These are phyloP conservation scores for Rhododendron kiyosumense DNA, from an alignment of 148 eudicot genomes.

Conservation along the genomic window DNA sequence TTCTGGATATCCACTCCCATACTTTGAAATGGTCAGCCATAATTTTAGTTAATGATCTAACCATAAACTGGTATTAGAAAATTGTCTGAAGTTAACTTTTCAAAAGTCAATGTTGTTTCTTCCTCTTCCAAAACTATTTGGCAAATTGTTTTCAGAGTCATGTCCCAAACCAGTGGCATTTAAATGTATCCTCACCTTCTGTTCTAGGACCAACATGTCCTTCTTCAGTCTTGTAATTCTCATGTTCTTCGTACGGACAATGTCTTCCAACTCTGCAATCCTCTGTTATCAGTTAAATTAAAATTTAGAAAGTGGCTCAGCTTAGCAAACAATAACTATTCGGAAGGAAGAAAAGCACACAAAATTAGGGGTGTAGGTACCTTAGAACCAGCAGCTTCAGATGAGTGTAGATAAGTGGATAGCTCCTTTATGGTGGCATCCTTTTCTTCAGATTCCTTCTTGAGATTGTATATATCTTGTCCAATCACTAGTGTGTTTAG, in stretches of 20 bases:
- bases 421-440: constrained; percentile 66
- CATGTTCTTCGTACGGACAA: constrained; percentile 68
- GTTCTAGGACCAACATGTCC: constrained; percentile 68
- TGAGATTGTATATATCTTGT: constrained; percentile 55
- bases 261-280: constrained; percentile 75
- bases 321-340: background rate
- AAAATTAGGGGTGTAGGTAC: constrained; percentile 9
- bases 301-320: background rate
- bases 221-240: constrained; percentile 63
- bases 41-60: background rate
- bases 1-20: background rate
- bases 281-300: constrained; percentile 37
- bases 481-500: constrained; percentile 51
- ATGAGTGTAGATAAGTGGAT: constrained; percentile 53
- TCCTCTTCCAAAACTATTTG: background rate
- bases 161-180: background rate
- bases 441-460: constrained; percentile 76
- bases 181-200: constrained; percentile 45
- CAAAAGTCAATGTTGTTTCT: background rate
- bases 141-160: background rate
- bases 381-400: constrained; percentile 59
- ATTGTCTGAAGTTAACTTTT: background rate
- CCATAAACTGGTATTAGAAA: background rate
- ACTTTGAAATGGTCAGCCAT: background rate
- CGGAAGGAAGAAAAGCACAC: background rate